Base-by-base conservation (phyloP, 2,329 filamentous ascomycete species). In the Nigrospora oryzae region DNA sequence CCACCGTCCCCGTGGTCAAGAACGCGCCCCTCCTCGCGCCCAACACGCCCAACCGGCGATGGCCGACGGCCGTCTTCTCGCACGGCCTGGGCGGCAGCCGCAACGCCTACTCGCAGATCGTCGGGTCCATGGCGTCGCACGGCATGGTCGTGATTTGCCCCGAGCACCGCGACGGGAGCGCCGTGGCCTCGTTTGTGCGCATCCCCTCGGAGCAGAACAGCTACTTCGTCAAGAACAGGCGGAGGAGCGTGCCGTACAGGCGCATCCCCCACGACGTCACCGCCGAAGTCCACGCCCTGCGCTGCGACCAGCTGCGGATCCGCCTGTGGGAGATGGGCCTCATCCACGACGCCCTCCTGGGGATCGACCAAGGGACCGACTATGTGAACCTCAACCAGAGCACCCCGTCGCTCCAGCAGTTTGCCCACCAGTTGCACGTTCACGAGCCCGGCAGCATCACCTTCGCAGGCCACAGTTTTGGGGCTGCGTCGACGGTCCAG, bases 61-160 rank as follows among this genome's bases (percentile, higher is more conserved):
- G 86, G 84, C 88, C 89, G 0, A 84, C 88, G 1, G 81, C 89
- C 69, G 71, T 95, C 50, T 94, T 95, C 64, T 93, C 87, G 2
- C 89, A 95, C 59, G 89, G 89, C 1, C 71, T 95, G 1, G 89
- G 86, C 34, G 89, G 89, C 34, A 83, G 79, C 48, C 77, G 86
- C 52, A 93, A 93, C 56, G 81, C 86, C 11, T 95, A 95, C 66
- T 91, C 86, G n/a, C 84, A 90, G 57, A 67, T 94, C 19, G 83
- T 77, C 15, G 86, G 86, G 14, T 87, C 86, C 0, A 67, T 95
- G 28, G 86, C 89, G 5, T 89, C 85, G 16, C 83, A 93, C 56
- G 89, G 89, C 36, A 73, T 90, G 17, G 79, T 93, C 8, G 87
- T 94, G 2, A 69, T 91, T 43, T 89, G 86, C 46, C 81, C 86